Evolutionary conservation across 345 rosid genomes (phyloP).

Genomic region (Clausena lansium): DNA sequence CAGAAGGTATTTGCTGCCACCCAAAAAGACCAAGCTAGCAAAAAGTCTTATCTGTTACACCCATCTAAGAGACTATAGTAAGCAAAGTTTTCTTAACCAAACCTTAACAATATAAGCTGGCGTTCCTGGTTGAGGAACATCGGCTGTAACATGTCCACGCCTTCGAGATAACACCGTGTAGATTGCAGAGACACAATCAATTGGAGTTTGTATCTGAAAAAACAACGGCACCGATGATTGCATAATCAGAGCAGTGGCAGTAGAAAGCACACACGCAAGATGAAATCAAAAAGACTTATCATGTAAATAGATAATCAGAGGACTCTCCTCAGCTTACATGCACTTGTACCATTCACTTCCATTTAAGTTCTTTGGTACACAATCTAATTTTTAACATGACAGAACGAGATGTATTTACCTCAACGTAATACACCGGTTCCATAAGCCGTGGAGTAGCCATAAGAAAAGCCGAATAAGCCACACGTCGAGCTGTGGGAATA

Average conservation of each 20-base stretch:
- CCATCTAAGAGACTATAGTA: not conserved
- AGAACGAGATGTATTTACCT: slow-evolving; percentile 44
- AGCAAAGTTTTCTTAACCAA: slow-evolving; percentile 12
- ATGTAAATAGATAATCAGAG: not conserved
- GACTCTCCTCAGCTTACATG: not conserved
- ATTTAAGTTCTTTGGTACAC: not conserved
- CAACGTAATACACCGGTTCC: slow-evolving; percentile 99
- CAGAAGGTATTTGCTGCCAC: not conserved
- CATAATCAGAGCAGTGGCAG: not conserved
- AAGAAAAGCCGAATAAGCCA: slow-evolving; percentile 88
- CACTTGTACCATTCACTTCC: not conserved
- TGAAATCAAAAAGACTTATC: not conserved
- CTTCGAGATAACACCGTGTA: slow-evolving; percentile 90
- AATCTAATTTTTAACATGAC: not conserved
- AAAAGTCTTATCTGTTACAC: not conserved
- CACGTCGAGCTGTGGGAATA: slow-evolving; percentile 95
- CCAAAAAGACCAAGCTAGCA: not conserved
- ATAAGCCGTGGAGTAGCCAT: slow-evolving; percentile 97
- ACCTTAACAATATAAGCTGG: slow-evolving; percentile 97
- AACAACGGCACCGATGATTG: not conserved
- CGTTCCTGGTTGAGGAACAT: slow-evolving; percentile 98
- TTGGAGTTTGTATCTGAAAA: slow-evolving; percentile 94
- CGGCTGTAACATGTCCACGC: slow-evolving; percentile 97
- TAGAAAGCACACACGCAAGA: not conserved
- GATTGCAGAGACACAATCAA: slow-evolving; percentile 92